phyloP scores from a whole-genome alignment of 2,329 filamentous ascomycete genomes.

The Zymoseptoria crescenta region DNA sequence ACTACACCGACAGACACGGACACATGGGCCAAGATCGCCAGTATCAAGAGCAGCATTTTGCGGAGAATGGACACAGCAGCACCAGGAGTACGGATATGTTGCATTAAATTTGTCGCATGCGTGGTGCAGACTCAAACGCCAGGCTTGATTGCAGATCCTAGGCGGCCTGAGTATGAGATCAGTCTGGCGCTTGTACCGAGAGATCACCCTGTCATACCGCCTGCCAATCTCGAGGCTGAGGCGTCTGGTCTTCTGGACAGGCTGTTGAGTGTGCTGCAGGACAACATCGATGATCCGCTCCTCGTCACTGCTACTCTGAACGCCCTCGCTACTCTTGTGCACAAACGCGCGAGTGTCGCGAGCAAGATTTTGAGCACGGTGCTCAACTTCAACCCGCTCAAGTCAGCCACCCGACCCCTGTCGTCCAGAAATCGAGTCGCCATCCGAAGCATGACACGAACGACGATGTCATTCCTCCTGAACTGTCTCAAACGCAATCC shows the following conservation, averaged over 20 bases:
- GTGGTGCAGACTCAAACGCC: slow-evolving; percentile 87
- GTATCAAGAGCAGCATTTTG: slow-evolving; percentile 83
- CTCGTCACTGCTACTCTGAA: slow-evolving; percentile 89
- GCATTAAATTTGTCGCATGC: slow-evolving; percentile 93
- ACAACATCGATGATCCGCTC: slow-evolving; percentile 74
- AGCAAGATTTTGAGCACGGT: slow-evolving; percentile 80
- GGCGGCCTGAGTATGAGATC: slow-evolving; percentile 76
- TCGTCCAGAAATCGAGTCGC: slow-evolving; percentile 66
- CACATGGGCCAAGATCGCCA: slow-evolving; percentile 79
- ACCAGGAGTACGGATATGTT: slow-evolving; percentile 77
- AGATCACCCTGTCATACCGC: slow-evolving; percentile 72
- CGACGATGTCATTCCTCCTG: slow-evolving; percentile 71
- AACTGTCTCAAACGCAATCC: slow-evolving; percentile 80
- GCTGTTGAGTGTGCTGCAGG: slow-evolving; percentile 75
- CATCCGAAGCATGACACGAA: slow-evolving; percentile 91
- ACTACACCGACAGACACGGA: slow-evolving; percentile 73
- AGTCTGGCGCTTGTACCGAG: slow-evolving; percentile 78
- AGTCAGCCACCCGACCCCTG: slow-evolving; percentile 48
- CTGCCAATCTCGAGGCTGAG: slow-evolving; percentile 81
- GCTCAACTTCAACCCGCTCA: slow-evolving; percentile 85
- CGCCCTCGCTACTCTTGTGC: slow-evolving; percentile 72
- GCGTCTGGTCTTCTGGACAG: slow-evolving; percentile 84
- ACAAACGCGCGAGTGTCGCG: slow-evolving; percentile 69
- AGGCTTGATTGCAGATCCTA: slow-evolving; percentile 71
- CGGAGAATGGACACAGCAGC: slow-evolving; percentile 76